Conservation (phyloP, 2,329 filamentous ascomycete genomes). For the Emmonsiellopsis sp. region DNA sequence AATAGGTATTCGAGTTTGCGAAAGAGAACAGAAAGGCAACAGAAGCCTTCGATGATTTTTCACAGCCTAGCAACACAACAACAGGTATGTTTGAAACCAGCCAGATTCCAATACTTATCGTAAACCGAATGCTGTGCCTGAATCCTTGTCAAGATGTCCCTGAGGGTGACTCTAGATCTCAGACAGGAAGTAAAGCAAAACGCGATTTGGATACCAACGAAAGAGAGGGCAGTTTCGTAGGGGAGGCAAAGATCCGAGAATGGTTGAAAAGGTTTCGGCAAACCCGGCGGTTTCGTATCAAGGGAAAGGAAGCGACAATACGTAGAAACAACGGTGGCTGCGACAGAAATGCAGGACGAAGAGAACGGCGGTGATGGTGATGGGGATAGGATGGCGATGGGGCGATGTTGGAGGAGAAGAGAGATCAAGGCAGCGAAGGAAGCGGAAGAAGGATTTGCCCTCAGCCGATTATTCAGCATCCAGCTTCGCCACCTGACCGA, state of each 20-base stretch:
- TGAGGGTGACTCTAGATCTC: neutral
- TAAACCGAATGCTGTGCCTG: neutral
- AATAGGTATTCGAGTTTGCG: constrained; percentile 13
- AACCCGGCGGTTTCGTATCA: neutral
- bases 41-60: constrained; percentile 4
- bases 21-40: constrained; percentile 4
- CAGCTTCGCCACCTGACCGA: neutral
- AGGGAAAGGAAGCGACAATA: neutral
- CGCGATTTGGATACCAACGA: neutral
- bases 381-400: too few species aligned
- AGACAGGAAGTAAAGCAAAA: neutral
- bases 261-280: neutral
- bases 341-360: neutral
- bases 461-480: neutral
- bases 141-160: neutral
- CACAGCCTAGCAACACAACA: constrained; percentile 4
- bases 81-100: constrained; percentile 2
- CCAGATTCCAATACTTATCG: neutral
- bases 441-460: neutral
- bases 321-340: neutral
- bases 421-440: neutral
- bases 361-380: neutral
- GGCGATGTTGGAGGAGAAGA: neutral
- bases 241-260: neutral
- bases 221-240: neutral